Conservation (phyloP, 768 basidiomycete genomes). For the Termitomyces sp. region DNA sequence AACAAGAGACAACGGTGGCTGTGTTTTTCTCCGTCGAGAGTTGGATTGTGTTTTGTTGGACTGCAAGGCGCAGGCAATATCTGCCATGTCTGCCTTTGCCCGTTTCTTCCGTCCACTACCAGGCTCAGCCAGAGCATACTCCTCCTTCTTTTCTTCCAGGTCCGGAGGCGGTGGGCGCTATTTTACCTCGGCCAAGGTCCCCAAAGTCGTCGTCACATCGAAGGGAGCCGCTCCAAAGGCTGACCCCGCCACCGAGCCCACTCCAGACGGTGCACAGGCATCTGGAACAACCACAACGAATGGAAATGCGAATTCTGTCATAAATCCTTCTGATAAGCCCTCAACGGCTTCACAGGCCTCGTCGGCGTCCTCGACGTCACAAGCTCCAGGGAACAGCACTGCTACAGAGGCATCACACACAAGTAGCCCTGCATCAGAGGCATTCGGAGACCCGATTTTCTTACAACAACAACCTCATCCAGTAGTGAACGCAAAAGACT, state of each 20-base stretch:
- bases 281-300: not conserved
- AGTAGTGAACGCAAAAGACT: conserved; percentile 58
- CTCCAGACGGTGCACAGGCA: conserved; percentile 18
- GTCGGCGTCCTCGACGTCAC: conserved; percentile 9
- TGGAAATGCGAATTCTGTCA: not conserved
- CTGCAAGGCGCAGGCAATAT: conserved; percentile 7
- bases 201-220: conserved; percentile 42
- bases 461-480: conserved; percentile 40
- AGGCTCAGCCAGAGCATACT: conserved; percentile 58
- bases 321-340: conserved; percentile 11
- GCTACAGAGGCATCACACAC: not conserved
- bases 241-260: conserved; percentile 17
- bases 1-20: conserved; percentile 13
- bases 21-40: conserved; percentile 7
- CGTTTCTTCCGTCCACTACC: conserved; percentile 47
- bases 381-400: conserved; percentile 7
- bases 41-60: not conserved
- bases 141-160: conserved; percentile 78
- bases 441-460: not conserved
- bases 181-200: conserved; percentile 70
- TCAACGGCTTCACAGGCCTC: not conserved
- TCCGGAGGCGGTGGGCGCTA: conserved; percentile 65
- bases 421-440: not conserved
- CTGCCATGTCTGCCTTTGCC: conserved; percentile 46
- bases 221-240: conserved; percentile 25